These are phyloP conservation scores for Abrus precatorius DNA, from an alignment of 306 rosid species.

Conservation along the genomic window DNA sequence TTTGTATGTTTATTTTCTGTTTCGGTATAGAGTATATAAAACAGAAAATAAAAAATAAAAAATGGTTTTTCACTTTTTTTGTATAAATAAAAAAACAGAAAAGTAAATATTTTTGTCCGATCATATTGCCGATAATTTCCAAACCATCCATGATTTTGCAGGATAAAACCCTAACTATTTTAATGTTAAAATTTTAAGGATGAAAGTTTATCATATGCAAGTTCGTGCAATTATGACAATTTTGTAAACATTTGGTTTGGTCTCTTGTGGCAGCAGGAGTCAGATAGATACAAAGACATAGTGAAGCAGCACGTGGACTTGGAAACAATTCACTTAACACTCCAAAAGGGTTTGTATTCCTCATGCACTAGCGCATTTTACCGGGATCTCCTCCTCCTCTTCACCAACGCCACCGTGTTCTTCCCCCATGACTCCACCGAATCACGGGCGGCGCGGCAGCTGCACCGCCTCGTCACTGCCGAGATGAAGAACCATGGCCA, in stretches of 20 bases:
- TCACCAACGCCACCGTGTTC: slow-evolving; percentile 65
- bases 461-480: slow-evolving; percentile 51
- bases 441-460: slow-evolving; percentile 57
- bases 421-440: slow-evolving; percentile 67
- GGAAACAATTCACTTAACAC: slow-evolving; percentile 61
- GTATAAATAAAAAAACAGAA: neutral
- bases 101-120: too few species aligned
- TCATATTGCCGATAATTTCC: neutral
- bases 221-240: slow-evolving; percentile 24
- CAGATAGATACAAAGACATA: slow-evolving; percentile 62
- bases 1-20: too few species aligned
- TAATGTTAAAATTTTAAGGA: neutral
- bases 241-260: slow-evolving; percentile 22
- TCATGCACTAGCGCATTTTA: slow-evolving; percentile 57
- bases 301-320: slow-evolving; percentile 74
- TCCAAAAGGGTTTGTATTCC: slow-evolving; percentile 66
- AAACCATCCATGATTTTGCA: neutral
- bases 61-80: too few species aligned
- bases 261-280: slow-evolving; percentile 54
- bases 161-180: neutral
- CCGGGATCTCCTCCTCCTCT: slow-evolving; percentile 73
- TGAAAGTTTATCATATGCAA: neutral
- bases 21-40: too few species aligned
- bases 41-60: too few species aligned
- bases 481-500: slow-evolving; percentile 57